Evolutionary conservation across 2,329 filamentous ascomycete species (phyloP), one percentile per base, ranked within the genome.

Genomic region (Tolypocladium album): DNA sequence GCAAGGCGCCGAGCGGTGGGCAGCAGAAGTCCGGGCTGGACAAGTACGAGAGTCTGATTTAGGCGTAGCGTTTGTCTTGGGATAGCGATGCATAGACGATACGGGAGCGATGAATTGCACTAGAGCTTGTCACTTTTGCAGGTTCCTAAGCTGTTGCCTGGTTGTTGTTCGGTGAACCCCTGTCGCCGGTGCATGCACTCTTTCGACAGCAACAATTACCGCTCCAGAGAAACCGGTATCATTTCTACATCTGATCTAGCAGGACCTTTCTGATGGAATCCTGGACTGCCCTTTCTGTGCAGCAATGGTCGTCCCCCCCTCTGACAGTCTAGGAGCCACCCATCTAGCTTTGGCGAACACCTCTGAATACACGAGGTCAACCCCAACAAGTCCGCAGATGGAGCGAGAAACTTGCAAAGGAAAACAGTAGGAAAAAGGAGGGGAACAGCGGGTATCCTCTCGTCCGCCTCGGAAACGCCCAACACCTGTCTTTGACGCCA

Each of bases 31-130:
- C 79, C 6, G 84, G 85, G 0, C 74, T 88, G 72, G 85, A 87
- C 71, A 86, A 85, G 73, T 89, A 88, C 64, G 82, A 86, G 71
- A 88, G 86, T 74, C 69, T 89, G 65, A 71, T 88, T 65, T 88
- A 74, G 67, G 61, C 52, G 11, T 38, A 13, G 55, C 22, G 45
- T 57, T 31, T 40, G 2, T 15, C 24, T 40, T 57, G 50, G 50
- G 17, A n/a, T 53, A 36, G 50, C 50, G n/a, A 36, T 52, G 31
- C 31, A 53, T 53, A 22, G 47, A 53, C n/a, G 47, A 13, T 20
- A 22, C 1, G 17, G 36, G 50, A 36, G 50, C 50, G 50, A 36
- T 36, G 31, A 17, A 20, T 53, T 7, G 13, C n/a, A 31, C 20
- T 36, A 36, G 20, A 34, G 13, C 20, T 36, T 11, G 50, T 13